phyloP scores from a whole-genome alignment of 176 grass and related monocot genomes.

The Puya raimondii region DNA sequence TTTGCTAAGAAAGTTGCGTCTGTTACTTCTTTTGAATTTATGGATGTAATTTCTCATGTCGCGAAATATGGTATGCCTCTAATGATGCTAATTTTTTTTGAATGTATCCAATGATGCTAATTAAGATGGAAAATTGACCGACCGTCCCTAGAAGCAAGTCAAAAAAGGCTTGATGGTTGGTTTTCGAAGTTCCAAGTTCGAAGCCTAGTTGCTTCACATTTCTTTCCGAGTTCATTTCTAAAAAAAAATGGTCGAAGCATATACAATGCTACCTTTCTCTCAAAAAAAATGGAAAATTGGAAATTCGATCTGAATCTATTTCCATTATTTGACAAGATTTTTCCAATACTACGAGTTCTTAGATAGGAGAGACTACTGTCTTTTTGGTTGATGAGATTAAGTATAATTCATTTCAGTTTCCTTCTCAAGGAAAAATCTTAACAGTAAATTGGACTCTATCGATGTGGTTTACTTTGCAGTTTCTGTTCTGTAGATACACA shows the following conservation, averaged over 20 bases:
- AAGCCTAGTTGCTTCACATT: no score
- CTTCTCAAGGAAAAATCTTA: not conserved
- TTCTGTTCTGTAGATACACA: not conserved
- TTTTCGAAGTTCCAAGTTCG: no score
- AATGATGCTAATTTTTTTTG: no score
- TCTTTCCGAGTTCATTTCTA: no score
- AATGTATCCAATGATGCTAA: not conserved
- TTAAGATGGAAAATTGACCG: not conserved
- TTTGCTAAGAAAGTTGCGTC: not conserved
- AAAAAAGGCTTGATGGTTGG: no score
- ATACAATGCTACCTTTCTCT: no score
- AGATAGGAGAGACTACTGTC: not conserved
- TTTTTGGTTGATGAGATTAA: not conserved
- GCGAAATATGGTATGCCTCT: no score
- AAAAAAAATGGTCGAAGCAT: no score
- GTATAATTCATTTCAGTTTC: not conserved
- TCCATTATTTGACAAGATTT: not conserved
- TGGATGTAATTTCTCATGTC: not conserved
- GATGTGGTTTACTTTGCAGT: not conserved
- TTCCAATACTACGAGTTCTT: not conserved
- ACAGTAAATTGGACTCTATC: not conserved
- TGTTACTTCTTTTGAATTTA: not conserved
- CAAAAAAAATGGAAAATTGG: not conserved
- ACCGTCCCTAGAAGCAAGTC: no score
- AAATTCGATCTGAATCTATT: not conserved